Evolutionary conservation across 2,329 filamentous ascomycete species (phyloP).

Genomic region (Sarocladium kiliense): DNA sequence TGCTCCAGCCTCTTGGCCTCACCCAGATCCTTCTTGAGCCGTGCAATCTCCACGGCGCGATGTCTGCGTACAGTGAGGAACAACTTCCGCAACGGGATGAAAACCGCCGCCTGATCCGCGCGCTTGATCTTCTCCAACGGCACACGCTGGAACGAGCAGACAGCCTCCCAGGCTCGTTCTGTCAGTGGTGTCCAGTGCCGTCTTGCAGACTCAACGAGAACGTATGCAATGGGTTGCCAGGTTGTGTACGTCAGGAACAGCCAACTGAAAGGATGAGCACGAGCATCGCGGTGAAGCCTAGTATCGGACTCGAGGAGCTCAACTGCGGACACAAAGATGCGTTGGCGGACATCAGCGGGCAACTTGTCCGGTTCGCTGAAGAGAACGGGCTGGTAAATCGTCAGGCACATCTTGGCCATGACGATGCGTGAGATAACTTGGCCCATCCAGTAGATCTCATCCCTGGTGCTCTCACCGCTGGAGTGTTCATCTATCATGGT

Average conservation of each 20-base stretch:
- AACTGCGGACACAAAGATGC: constrained; percentile 65
- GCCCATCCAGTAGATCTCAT: constrained; percentile 61
- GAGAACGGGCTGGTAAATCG: constrained; percentile 70
- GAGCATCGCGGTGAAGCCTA: constrained; percentile 56
- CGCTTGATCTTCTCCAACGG: constrained; percentile 39
- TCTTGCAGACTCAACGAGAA: constrained; percentile 39
- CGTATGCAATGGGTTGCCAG: constrained; percentile 46
- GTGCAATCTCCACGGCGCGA: constrained; percentile 43
- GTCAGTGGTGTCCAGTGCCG: constrained; percentile 44
- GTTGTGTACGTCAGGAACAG: constrained; percentile 46
- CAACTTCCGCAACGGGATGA: constrained; percentile 49
- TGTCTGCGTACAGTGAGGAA: constrained; percentile 48
- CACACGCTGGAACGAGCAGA: constrained; percentile 34
- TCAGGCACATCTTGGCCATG: constrained; percentile 72
- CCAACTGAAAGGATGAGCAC: constrained; percentile 42
- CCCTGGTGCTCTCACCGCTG: constrained; percentile 25
- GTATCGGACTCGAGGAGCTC: constrained; percentile 68
- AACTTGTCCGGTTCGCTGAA: constrained; percentile 24
- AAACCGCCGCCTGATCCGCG: constrained; percentile 42
- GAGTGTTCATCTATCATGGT: constrained; percentile 49
- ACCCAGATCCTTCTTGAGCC: constrained; percentile 41
- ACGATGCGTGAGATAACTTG: constrained; percentile 66
- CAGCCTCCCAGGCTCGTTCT: constrained; percentile 45
- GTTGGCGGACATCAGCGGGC: constrained; percentile 55
- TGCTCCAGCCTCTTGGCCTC: constrained; percentile 45